These are phyloP conservation scores for Fusarium graminum DNA, from an alignment of 2,329 filamentous ascomycete species.

Conservation along the genomic window DNA sequence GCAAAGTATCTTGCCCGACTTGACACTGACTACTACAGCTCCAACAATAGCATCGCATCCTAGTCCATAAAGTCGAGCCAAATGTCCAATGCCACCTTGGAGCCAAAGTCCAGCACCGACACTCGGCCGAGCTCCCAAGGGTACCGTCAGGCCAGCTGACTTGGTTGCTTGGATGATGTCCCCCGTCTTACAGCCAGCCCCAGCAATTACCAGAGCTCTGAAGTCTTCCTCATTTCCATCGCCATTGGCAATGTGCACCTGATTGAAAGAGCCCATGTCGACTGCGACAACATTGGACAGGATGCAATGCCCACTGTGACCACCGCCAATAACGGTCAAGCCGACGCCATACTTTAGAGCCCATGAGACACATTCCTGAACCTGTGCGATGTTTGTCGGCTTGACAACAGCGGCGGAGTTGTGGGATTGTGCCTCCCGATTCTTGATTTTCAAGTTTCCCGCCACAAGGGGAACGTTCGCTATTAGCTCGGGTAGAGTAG, in stretches of 20 bases:
- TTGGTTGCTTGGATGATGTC: constrained; percentile 65
- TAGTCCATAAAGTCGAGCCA: constrained; percentile 68
- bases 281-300: constrained; percentile 65
- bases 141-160: constrained; percentile 65
- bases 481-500: constrained; percentile 58
- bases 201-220: constrained; percentile 61
- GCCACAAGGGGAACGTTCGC: constrained; percentile 56
- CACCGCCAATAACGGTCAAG: constrained; percentile 67
- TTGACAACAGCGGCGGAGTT: constrained; percentile 59
- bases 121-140: constrained; percentile 71
- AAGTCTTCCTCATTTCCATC: constrained; percentile 14
- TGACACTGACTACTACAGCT: constrained; percentile 67
- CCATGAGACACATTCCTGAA: constrained; percentile 70
- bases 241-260: constrained; percentile 59
- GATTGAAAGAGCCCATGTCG: constrained; percentile 69
- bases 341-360: constrained; percentile 60
- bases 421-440: constrained; percentile 61
- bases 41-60: constrained; percentile 72
- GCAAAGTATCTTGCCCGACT: constrained; percentile 61
- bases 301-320: constrained; percentile 72
- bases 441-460: constrained; percentile 60
- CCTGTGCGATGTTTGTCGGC: constrained; percentile 61
- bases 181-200: constrained; percentile 67
- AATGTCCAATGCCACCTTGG: constrained; percentile 74
- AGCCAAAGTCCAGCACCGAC: constrained; percentile 74